Evolutionary conservation across 1,284 basidiomycete genomes (phyloP).

Genomic region (Grifola frondosa): DNA sequence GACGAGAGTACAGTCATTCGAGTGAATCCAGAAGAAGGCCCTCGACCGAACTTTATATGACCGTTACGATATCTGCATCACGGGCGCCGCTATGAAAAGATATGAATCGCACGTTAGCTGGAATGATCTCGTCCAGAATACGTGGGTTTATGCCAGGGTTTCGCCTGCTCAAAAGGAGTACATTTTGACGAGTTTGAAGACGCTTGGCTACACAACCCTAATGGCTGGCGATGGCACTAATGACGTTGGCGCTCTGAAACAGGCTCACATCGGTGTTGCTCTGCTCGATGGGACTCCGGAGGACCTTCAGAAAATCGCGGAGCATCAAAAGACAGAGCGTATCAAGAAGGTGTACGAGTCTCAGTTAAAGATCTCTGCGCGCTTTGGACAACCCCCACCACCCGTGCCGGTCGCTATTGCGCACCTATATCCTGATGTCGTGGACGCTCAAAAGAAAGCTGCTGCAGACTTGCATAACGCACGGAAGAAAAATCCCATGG

Average conservation of each 20-base stretch:
- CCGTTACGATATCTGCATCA: conserved; percentile 92
- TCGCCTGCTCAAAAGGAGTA: conserved; percentile 94
- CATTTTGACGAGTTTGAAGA: conserved; percentile 86
- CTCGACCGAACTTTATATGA: conserved; percentile 78
- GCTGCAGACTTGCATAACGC: conserved; percentile 62
- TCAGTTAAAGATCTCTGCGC: conserved; percentile 83
- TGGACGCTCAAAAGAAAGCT: conserved; percentile 84
- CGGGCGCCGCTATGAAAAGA: conserved; percentile 87
- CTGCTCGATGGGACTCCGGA: conserved; percentile 88
- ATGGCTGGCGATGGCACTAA: conserved; percentile 99
- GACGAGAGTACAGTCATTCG: conserved; percentile 87
- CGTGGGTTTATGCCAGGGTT: conserved; percentile 96
- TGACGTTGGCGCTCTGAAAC: conserved; percentile 94
- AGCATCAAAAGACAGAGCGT: conserved; percentile 84
- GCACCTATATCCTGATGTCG: conserved; percentile 83
- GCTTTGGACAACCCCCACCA: conserved; percentile 90
- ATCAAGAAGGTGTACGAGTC: conserved; percentile 96
- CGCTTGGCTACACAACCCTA: conserved; percentile 85
- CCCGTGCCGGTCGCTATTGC: conserved; percentile 84
- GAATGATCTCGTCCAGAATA: conserved; percentile 83
- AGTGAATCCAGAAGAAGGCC: conserved; percentile 74
- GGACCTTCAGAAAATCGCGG: conserved; percentile 90
- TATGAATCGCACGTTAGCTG: conserved; percentile 68
- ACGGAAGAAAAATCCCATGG: conserved; percentile 82
- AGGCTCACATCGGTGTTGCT: conserved; percentile 93